These are phyloP conservation scores for Eimeria necatrix DNA, from an alignment of 169 alveolate genomes.

Conservation along the genomic window DNA sequence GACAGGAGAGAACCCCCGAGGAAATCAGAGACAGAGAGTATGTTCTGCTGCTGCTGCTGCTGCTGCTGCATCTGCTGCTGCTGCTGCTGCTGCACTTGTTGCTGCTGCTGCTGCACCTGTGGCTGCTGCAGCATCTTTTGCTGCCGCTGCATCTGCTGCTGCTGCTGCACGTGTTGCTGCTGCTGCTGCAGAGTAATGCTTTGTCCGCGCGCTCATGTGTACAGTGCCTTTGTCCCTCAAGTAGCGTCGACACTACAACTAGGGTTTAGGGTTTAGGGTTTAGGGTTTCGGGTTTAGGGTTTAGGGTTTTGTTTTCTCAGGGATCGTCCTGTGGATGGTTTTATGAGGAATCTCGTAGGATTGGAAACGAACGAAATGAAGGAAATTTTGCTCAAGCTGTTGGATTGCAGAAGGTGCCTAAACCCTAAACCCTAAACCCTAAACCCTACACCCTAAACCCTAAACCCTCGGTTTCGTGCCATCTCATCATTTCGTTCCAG, in stretches of 20 bases:
- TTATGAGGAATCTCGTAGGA: background rate
- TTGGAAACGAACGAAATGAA: background rate
- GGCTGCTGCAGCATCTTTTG: too few species aligned
- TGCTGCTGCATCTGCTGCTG: too few species aligned
- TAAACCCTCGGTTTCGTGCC: too few species aligned
- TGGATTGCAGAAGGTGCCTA: constrained; percentile 18
- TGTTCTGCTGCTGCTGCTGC: background rate
- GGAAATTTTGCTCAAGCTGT: background rate
- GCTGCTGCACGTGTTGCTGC: background rate
- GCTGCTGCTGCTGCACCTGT: too few species aligned
- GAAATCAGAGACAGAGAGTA: background rate
- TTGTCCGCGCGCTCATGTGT: background rate
- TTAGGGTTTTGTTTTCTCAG: background rate
- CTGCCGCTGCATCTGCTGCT: too few species aligned
- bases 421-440: background rate
- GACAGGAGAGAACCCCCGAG: background rate
- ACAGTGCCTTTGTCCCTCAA: background rate
- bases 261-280: background rate
- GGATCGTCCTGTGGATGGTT: background rate
- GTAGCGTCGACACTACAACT: background rate
- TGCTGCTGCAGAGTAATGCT: background rate
- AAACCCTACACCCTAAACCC: too few species aligned
- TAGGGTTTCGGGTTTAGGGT: constrained; percentile 14
- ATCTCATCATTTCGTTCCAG: too few species aligned
- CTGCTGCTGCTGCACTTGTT: too few species aligned